A percentile compares a stretch with the other conserved stretches of the same genome.
Conservation (phyloP, 31 red algal species). For the Endocladia muricata region DNA sequence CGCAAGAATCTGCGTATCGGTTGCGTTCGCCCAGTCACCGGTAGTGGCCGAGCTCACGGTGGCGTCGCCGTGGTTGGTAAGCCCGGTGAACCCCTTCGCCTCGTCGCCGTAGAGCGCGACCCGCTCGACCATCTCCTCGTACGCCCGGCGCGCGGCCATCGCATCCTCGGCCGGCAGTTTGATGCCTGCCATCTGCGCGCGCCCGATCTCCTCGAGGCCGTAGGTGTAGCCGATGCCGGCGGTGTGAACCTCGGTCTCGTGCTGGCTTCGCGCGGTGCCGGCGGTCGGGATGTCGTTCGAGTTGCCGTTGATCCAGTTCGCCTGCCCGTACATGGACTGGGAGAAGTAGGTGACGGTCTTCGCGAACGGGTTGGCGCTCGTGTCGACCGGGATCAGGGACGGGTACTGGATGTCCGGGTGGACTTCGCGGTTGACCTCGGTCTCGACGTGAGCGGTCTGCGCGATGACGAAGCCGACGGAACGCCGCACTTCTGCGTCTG, state of each 20-base stretch:
- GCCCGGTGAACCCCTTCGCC: not conserved
- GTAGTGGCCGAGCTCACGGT: not conserved
- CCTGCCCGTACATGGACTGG: not conserved
- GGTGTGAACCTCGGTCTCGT: not conserved
- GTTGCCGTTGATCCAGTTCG: not conserved
- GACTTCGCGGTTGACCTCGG: not conserved
- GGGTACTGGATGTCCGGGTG: not conserved
- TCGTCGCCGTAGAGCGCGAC: not conserved
- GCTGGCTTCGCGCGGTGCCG: not conserved
- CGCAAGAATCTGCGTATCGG: not conserved
- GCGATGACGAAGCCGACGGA: not conserved
- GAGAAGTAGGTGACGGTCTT: not conserved
- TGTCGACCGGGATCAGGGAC: not conserved
- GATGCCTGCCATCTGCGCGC: not conserved
- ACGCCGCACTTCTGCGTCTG: not conserved
- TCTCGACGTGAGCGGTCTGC: not conserved
- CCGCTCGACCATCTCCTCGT: not conserved
- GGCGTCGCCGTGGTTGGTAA: not conserved
- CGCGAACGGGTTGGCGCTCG: not conserved
- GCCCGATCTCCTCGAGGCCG: not conserved
- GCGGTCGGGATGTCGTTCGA: not conserved
- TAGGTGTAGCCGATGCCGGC: not conserved
- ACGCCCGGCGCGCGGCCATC: not conserved
- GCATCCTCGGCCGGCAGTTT: not conserved
- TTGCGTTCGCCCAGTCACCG: not conserved